These are phyloP conservation scores for Tylopilus vinaceipallidus DNA, from an alignment of 768 basidiomycete genomes.

Conservation along the genomic window DNA sequence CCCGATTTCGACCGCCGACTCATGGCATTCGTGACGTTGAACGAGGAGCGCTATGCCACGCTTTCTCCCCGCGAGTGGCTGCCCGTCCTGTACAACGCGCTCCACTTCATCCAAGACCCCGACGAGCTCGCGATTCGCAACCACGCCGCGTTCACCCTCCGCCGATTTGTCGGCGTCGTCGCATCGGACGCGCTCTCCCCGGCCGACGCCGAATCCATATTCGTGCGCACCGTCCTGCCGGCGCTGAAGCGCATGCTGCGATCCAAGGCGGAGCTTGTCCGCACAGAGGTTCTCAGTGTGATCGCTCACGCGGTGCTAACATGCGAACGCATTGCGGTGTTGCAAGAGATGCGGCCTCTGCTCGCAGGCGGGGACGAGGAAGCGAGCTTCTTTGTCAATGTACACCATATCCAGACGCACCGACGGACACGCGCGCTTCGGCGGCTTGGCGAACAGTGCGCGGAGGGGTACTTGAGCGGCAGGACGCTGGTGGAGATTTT, in stretches of 20 bases:
- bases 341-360: slow-evolving; percentile 80
- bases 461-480: slow-evolving; percentile 62
- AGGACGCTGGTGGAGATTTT: slow-evolving; percentile 77
- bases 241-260: slow-evolving; percentile 77
- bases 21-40: slow-evolving; percentile 68
- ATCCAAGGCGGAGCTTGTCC: slow-evolving; percentile 82
- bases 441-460: slow-evolving; percentile 76
- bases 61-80: slow-evolving; percentile 69
- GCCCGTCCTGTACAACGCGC: slow-evolving; percentile 77
- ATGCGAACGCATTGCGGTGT: slow-evolving; percentile 52
- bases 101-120: slow-evolving; percentile 86
- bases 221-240: slow-evolving; percentile 68
- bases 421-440: slow-evolving; percentile 84
- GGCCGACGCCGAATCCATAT: slow-evolving; percentile 49
- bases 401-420: slow-evolving; percentile 90
- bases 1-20: slow-evolving; percentile 90
- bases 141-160: slow-evolving; percentile 73
- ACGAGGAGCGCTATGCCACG: slow-evolving; percentile 56
- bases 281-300: slow-evolving; percentile 78
- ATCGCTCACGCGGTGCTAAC: slow-evolving; percentile 70
- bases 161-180: slow-evolving; percentile 68
- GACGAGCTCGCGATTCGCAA: slow-evolving; percentile 84
- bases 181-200: slow-evolving; percentile 33
- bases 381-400: slow-evolving; percentile 95
- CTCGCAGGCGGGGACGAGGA: slow-evolving; percentile 89